These are phyloP conservation scores for Xylaria sp. DNA, from an alignment of 2,329 filamentous ascomycete genomes.

Conservation along the genomic window DNA sequence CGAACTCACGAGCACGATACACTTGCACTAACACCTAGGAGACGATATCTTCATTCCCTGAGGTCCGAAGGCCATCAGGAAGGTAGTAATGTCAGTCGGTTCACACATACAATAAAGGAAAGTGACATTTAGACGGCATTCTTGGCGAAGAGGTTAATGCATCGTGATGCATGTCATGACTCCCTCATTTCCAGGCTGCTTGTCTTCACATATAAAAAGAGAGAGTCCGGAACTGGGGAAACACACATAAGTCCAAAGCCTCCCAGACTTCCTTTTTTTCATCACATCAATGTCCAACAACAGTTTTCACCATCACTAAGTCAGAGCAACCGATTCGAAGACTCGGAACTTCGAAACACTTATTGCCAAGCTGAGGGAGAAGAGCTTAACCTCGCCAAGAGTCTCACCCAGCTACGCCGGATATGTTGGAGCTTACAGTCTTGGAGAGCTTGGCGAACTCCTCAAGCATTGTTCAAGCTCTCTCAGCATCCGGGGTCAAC, in stretches of 20 bases:
- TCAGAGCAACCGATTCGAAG: not conserved
- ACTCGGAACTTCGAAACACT: not conserved
- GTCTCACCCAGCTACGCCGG: not conserved
- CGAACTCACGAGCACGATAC: not conserved
- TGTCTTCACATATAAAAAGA: not conserved
- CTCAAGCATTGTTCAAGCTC: constrained; percentile 16
- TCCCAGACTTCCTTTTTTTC: not conserved
- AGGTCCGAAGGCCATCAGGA: constrained; percentile 13
- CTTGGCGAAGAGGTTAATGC: constrained; percentile 5
- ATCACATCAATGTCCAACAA: not conserved
- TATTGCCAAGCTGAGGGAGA: not conserved
- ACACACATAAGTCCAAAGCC: not conserved
- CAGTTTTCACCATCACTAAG: not conserved
- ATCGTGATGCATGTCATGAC: constrained; percentile 7
- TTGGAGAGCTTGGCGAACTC: constrained; percentile 15
- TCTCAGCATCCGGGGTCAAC: constrained; percentile 4
- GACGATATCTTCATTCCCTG: constrained; percentile 10
- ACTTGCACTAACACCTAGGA: not conserved
- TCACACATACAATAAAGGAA: constrained; percentile 18
- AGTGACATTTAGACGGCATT: constrained; percentile 16
- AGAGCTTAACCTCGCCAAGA: constrained; percentile 3
- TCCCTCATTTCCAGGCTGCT: constrained; percentile 1
- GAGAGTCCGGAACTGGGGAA: not conserved
- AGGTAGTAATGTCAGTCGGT: constrained; percentile 13
- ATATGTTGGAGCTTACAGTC: not conserved